Evolutionary conservation across 371 early-diverging fungal species (phyloP).

Genomic region (Basidiobolus meristosporus): DNA sequence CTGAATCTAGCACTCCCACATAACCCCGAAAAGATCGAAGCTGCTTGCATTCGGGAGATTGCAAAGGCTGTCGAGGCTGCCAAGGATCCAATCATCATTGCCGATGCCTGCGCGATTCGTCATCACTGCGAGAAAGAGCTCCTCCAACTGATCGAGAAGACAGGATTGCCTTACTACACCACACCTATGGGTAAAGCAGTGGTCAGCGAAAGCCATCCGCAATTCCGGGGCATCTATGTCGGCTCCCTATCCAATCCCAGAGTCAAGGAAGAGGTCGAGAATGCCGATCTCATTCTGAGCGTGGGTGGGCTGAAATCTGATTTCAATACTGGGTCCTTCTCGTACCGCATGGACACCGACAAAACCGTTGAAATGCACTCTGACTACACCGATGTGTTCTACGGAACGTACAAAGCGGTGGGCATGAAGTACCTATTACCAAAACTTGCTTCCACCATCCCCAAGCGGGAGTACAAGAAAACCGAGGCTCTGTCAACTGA

Average conservation of each 20-base stretch:
- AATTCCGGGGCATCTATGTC: slow-evolving; percentile 17
- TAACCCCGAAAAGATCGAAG: slow-evolving; percentile 8
- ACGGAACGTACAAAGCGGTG: too few species aligned
- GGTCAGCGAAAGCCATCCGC: slow-evolving; percentile 10
- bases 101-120: too few species aligned
- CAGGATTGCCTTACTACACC: slow-evolving; percentile 15
- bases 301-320: slow-evolving; percentile 21
- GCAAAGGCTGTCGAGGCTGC: slow-evolving; percentile 9
- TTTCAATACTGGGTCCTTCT: slow-evolving; percentile 21
- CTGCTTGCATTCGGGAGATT: slow-evolving; percentile 8
- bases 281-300: slow-evolving; percentile 17
- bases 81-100: slow-evolving; percentile 15
- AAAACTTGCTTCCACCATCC: not conserved
- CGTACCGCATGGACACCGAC: not conserved
- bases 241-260: too few species aligned
- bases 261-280: too few species aligned
- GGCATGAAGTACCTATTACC: too few species aligned
- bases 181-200: slow-evolving; percentile 25
- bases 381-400: too few species aligned
- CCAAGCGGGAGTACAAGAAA: too few species aligned
- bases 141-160: slow-evolving; percentile 9
- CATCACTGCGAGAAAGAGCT: slow-evolving; percentile 9
- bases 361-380: too few species aligned
- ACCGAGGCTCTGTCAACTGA: too few species aligned
- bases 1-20: slow-evolving; percentile 5